Evolutionary conservation across 2,329 filamentous ascomycete species (phyloP).

Genomic region (Erysiphe pulchra): DNA sequence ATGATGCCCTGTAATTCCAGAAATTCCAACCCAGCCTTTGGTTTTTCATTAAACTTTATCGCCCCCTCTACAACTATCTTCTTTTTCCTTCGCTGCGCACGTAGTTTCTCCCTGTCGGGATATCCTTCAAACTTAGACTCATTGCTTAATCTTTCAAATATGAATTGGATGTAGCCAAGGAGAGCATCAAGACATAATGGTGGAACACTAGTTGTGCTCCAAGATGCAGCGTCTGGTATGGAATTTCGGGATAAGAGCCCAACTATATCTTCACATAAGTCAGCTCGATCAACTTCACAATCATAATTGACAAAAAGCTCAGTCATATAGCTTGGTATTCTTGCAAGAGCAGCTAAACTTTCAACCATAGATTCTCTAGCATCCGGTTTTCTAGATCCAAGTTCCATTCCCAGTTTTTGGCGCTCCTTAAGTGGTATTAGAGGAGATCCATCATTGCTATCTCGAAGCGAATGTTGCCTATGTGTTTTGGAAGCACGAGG

Average conservation of each 20-base stretch:
- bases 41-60: slow-evolving; percentile 82
- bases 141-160: slow-evolving; percentile 64
- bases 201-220: slow-evolving; percentile 96
- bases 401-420: slow-evolving; percentile 77
- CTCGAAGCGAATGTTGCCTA: slow-evolving; percentile 49
- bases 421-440: slow-evolving; percentile 81
- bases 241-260: slow-evolving; percentile 81
- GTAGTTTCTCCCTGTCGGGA: slow-evolving; percentile 36
- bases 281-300: slow-evolving; percentile 72
- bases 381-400: slow-evolving; percentile 75
- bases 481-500: slow-evolving; percentile 73
- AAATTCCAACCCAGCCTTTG: slow-evolving; percentile 69
- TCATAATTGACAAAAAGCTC: slow-evolving; percentile 97
- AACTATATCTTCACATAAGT: slow-evolving; percentile 88
- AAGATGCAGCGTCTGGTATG: slow-evolving; percentile 87
- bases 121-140: slow-evolving; percentile 35
- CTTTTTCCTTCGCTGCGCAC: slow-evolving; percentile 53
- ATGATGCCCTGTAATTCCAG: slow-evolving; percentile 73
- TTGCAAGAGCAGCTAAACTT: slow-evolving; percentile 68
- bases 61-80: slow-evolving; percentile 72
- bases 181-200: slow-evolving; percentile 83
- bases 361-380: slow-evolving; percentile 97
- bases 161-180: slow-evolving; percentile 72
- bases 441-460: slow-evolving; percentile 58
- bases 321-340: slow-evolving; percentile 83